phyloP scores from a whole-genome alignment of 768 basidiomycete genomes.

The Pilatotrama ljubarskyi region DNA sequence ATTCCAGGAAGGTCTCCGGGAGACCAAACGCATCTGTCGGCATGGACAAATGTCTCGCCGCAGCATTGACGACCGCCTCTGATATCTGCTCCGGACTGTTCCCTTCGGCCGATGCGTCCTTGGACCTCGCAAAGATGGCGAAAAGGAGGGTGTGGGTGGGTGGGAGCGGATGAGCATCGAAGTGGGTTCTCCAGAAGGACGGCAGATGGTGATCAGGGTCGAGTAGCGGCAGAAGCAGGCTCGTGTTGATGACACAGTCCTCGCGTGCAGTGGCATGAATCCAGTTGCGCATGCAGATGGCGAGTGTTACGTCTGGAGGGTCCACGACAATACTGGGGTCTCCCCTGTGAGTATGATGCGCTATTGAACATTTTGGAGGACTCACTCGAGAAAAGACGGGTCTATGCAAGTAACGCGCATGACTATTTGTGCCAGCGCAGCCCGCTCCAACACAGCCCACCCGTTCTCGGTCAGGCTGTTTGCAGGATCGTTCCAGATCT shows the following conservation, averaged over 20 bases:
- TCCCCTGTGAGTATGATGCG: neutral
- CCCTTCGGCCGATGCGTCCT: neutral
- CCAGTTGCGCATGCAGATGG: neutral
- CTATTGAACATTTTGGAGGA: too few relatives aligned
- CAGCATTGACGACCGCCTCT: neutral
- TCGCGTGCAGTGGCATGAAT: neutral
- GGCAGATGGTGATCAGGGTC: neutral
- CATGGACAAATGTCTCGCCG: neutral
- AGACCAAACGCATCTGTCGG: neutral
- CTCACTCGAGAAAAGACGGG: conserved; percentile 5
- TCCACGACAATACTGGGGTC: neutral
- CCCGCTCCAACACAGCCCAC: neutral
- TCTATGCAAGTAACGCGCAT: neutral
- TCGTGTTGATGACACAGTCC: neutral
- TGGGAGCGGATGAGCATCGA: neutral
- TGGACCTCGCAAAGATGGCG: neutral
- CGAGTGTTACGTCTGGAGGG: neutral
- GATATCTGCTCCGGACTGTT: neutral
- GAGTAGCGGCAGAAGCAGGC: neutral
- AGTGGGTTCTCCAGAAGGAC: neutral
- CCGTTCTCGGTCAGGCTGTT: neutral
- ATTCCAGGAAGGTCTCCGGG: neutral
- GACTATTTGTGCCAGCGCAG: neutral
- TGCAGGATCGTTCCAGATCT: neutral
- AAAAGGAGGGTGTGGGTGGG: neutral